phyloP scores from a whole-genome alignment of 2,329 filamentous ascomycete species.

The Monosporascus sp. region DNA sequence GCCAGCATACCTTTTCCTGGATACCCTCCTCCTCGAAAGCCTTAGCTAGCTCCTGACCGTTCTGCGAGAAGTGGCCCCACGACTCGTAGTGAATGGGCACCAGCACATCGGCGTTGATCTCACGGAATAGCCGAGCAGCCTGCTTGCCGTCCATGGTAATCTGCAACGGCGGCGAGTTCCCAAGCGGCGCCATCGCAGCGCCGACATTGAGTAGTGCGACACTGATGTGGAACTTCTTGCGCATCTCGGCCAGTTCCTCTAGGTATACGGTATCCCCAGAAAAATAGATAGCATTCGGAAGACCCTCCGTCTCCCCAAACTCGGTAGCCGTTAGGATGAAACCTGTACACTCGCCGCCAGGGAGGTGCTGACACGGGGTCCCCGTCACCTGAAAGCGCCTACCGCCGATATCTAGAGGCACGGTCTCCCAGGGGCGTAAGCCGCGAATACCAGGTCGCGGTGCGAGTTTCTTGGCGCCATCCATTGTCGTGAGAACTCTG shows the following conservation, averaged over 20 bases:
- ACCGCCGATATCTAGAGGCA: conserved; percentile 21
- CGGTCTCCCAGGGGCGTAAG: conserved; percentile 33
- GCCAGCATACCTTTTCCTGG: conserved; percentile 28
- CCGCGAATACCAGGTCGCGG: conserved; percentile 36
- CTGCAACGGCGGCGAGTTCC: conserved; percentile 20
- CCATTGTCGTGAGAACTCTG: conserved; percentile 38
- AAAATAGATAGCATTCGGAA: conserved; percentile 42
- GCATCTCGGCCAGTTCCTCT: conserved; percentile 30
- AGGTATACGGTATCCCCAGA: conserved; percentile 44
- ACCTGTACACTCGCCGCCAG: conserved; percentile 38
- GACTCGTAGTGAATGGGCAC: conserved; percentile 43
- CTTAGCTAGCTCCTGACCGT: conserved; percentile 20
- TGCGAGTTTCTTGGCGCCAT: conserved; percentile 37
- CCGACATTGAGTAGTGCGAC: conserved; percentile 37
- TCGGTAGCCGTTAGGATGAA: conserved; percentile 32
- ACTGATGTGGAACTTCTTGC: conserved; percentile 29
- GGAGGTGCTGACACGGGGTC: conserved; percentile 38
- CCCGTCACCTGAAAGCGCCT: conserved; percentile 33
- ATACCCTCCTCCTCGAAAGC: conserved; percentile 30
- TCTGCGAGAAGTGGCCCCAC: conserved; percentile 39
- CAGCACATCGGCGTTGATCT: conserved; percentile 33
- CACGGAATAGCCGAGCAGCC: conserved; percentile 31
- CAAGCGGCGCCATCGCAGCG: conserved; percentile 21
- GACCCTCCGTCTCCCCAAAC: conserved; percentile 32
- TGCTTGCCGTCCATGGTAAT: conserved; percentile 41